Percentiles rank a stretch among this genome's conserved stretches.
Evolutionary conservation across 139 green algal genomes (phyloP).

Genomic region (Picochlorum sp.): DNA sequence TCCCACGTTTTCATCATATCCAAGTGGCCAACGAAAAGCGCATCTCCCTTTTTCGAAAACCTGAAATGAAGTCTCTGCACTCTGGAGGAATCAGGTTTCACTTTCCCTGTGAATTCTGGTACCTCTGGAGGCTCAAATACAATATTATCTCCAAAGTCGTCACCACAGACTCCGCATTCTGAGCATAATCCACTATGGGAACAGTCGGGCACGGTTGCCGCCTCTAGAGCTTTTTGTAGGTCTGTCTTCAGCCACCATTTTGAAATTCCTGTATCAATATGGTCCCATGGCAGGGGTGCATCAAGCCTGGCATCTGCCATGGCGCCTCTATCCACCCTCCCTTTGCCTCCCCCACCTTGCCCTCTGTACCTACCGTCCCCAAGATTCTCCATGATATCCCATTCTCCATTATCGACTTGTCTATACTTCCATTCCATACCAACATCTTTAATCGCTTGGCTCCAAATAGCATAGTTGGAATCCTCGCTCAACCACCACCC

Average conservation of each 20-base stretch:
- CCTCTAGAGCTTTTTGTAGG: slow-evolving; percentile 62
- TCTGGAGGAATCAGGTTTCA: slow-evolving; percentile 26
- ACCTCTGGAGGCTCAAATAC: slow-evolving; percentile 48
- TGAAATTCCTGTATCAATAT: slow-evolving; percentile 59
- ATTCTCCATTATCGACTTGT: slow-evolving; percentile 51
- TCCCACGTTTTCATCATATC: slow-evolving; percentile 55
- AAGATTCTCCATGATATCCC: slow-evolving; percentile 62
- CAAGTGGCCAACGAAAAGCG: slow-evolving; percentile 62
- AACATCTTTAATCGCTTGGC: slow-evolving; percentile 50
- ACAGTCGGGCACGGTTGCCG: slow-evolving; percentile 63
- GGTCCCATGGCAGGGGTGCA: slow-evolving; percentile 63
- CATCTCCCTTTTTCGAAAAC: slow-evolving; percentile 43
- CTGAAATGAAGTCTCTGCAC: slow-evolving; percentile 42
- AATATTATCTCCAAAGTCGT: slow-evolving; percentile 47
- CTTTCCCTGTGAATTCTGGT: slow-evolving; percentile 48
- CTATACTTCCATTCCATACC: slow-evolving; percentile 60
- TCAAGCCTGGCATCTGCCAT: slow-evolving; percentile 56
- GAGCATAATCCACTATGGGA: slow-evolving; percentile 52
- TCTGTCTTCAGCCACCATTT: slow-evolving; percentile 74
- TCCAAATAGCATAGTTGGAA: slow-evolving; percentile 33
- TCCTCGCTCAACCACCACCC: slow-evolving; percentile 51
- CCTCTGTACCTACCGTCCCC: slow-evolving; percentile 51
- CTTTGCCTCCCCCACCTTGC: slow-evolving; percentile 54
- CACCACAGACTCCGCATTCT: slow-evolving; percentile 68
- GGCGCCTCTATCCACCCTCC: slow-evolving; percentile 50